Base-by-base conservation (phyloP, 2,329 filamentous ascomycete species). In the Aspergillus japonicus region DNA sequence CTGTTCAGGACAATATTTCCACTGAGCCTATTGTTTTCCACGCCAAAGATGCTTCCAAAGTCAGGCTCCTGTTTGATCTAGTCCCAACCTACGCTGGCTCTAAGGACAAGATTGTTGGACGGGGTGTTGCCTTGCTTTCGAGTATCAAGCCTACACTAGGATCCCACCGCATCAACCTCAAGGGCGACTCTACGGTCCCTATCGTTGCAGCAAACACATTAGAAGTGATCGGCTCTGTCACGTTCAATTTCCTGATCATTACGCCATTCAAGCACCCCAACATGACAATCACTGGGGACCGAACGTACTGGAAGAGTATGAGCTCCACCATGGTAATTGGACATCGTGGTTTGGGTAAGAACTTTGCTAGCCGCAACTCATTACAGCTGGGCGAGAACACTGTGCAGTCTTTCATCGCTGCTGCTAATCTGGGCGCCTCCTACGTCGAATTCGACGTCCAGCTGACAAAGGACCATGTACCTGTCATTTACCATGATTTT, bases 401-500 rank as follows among this genome's bases (percentile, higher is more conserved):
- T 0, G 83, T 99, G 26, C 90, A 87, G 58, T 98, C 95, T 0
- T 99, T 99, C 77, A 96, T 98, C 70, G 92, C 94, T 2, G 95
- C 95, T 2, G 93, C 94, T 48, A 98, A 97, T 66, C 78, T 99
- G 54, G 95, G 95, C 8, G 95, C 86, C 12, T 85, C 84, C 10
- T 89, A 89, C 67, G 86, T 89, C 39, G 87, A 89, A 68, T 86
- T 86, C 70, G 95, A 99, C 73, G 95, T 99, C 0, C 95, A 99
- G 73, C 81, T 99, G 44, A 99, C 95, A n/a, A 99, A 99, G 72
- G 95, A 99, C 72, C 92, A 96, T 69, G 92, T 99, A 1, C 95
- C 95, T 0, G 94, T 99, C 65, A 96, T 99, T 69, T 99, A 99
- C 73, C 95, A 99, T 73, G 95, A 99, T 75, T 99, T 99, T 71